Evolutionary conservation across 768 basidiomycete species (phyloP), one percentile per base, ranked within the genome.

Genomic region (Boletales sp.): DNA sequence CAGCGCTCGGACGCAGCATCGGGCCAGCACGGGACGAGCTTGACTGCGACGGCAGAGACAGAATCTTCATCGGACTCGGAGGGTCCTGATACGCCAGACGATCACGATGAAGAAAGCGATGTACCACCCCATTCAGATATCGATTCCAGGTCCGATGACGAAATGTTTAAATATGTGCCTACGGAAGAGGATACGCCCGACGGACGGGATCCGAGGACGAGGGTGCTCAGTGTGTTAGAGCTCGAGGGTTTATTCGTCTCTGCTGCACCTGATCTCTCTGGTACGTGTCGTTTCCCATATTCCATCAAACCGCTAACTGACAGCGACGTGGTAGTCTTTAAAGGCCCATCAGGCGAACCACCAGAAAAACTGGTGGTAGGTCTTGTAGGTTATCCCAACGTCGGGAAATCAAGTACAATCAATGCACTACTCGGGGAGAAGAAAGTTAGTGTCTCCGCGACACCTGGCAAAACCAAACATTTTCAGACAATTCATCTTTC

Each of bases 401-500:
- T 97, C 19, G 97, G 97, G 14, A 99, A 99, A 70, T 98, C 95
- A 0, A 94, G 92, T 53, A 94, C 97, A 6, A 94, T 99, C 62
- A 99, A 99, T 66, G 89, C 95, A 7, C 78, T 99, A 8, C 77
- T 99, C 6, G 97, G 95, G 34, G 88, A 93, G 66, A 95, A 97
- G 74, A 93, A 90, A 77, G 97, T 99, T 55, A 97, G 93, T 64
- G 97, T 99, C 24, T 98, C 95, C 5, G 85, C 95, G 0, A 99
- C 97, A 0, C 97, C 97, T 0, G 97, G 97, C 54, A 90, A 98
- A 72, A 99, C 97, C 13, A 99, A 99, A 65, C 95, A 99, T 69
- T 97, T 98, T 72, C 97, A 99, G 69, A 98, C 97, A 0, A 94
- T 97, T 59, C 83, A 92, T 61, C 79, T 99, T n/a, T 94, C 93